These are phyloP conservation scores for Lizanozyma gosingica DNA, from an alignment of 1,139 yeast genomes.

Conservation along the genomic window DNA sequence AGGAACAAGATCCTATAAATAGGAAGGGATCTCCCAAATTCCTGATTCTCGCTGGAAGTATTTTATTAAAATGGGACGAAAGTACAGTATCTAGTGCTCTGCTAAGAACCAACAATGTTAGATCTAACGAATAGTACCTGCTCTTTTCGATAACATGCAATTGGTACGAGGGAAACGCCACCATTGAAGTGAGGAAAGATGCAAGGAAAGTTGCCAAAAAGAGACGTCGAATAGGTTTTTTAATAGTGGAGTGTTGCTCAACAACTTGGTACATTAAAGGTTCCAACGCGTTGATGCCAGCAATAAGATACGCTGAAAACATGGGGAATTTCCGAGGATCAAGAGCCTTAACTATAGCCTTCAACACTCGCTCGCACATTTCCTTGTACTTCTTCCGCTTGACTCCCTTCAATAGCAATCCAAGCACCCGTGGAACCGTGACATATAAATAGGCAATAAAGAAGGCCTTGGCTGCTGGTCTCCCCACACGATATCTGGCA, in stretches of 20 bases:
- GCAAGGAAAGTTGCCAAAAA: conserved; percentile 7
- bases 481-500: background rate
- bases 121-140: conserved; percentile 16
- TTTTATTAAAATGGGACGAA: conserved; percentile 9
- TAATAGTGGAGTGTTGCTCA: conserved; percentile 5
- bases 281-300: conserved; percentile 24
- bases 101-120: conserved; percentile 15
- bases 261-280: conserved; percentile 17
- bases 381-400: conserved; percentile 8
- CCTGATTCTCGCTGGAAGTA: conserved; percentile 4
- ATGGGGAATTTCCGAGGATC: conserved; percentile 23
- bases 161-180: conserved; percentile 16
- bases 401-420: conserved; percentile 11
- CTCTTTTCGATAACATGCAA: conserved; percentile 8
- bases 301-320: conserved; percentile 17
- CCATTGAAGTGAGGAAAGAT: conserved; percentile 8
- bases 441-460: conserved; percentile 29
- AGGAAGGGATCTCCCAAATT: conserved; percentile 10
- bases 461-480: conserved; percentile 15
- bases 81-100: conserved; percentile 16
- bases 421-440: conserved; percentile 21
- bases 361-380: conserved; percentile 7
- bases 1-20: conserved; percentile 14
- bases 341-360: conserved; percentile 15
- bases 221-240: background rate